Evolutionary conservation across 2,329 filamentous ascomycete genomes (phyloP).

Genomic region (Byssoonygena ceratinophila): DNA sequence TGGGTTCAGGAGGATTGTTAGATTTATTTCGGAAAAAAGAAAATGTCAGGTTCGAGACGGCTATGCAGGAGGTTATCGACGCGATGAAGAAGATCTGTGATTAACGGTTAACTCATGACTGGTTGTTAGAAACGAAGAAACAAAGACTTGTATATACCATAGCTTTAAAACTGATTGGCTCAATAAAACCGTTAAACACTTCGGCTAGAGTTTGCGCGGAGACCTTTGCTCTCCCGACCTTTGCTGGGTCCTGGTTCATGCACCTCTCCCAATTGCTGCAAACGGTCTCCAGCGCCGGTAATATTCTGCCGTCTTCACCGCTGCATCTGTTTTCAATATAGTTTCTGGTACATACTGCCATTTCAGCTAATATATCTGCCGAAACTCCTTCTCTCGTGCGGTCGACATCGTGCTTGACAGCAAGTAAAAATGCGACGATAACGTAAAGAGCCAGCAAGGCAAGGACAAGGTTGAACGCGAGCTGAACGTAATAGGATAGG

Average conservation of each 20-base stretch:
- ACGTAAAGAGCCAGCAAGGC: conserved; percentile 48
- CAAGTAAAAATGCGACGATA: conserved; percentile 57
- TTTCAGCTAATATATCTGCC: conserved; percentile 60
- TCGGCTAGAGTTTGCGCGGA: conserved; percentile 80
- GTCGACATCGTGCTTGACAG: conserved; percentile 64
- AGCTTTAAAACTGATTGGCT: conserved; percentile 77
- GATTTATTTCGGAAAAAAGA: conserved; percentile 42
- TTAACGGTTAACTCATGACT: neutral
- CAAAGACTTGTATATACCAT: conserved; percentile 42
- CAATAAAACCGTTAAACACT: conserved; percentile 88
- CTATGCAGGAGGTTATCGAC: conserved; percentile 41
- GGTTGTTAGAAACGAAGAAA: neutral
- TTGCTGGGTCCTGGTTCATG: conserved; percentile 72
- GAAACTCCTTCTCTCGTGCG: conserved; percentile 59
- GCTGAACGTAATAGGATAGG: conserved; percentile 56
- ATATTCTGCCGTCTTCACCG: conserved; percentile 43
- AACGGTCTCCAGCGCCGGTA: conserved; percentile 60
- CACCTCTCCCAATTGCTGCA: conserved; percentile 79
- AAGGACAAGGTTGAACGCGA: conserved; percentile 44
- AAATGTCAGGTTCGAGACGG: conserved; percentile 51
- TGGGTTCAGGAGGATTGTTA: conserved; percentile 27
- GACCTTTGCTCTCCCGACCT: conserved; percentile 67
- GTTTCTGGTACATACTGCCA: conserved; percentile 60
- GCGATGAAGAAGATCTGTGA: conserved; percentile 27
- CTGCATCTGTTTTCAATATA: conserved; percentile 69